These are phyloP conservation scores for Mortierella sp. DNA, from an alignment of 371 early-diverging fungal genomes.

Conservation along the genomic window DNA sequence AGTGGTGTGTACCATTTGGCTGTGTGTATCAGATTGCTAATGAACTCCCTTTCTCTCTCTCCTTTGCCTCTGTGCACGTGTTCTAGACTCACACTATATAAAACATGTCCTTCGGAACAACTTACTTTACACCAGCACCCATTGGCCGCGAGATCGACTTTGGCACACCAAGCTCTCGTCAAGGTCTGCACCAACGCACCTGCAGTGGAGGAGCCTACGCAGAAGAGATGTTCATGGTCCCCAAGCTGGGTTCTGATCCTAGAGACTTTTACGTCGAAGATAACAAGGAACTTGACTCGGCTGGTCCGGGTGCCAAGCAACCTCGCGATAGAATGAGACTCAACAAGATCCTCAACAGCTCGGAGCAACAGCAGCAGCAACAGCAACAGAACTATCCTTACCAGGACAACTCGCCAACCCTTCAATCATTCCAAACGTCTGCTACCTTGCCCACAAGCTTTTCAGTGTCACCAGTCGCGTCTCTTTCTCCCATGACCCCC, in stretches of 20 bases:
- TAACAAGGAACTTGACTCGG: constrained; percentile 30
- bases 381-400: constrained; percentile 30
- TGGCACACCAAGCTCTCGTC: constrained; percentile 20
- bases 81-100: not conserved
- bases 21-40: too few relatives aligned
- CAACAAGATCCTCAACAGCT: constrained; percentile 44
- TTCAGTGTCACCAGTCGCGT: constrained; percentile 36
- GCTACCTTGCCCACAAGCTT: constrained; percentile 26
- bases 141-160: constrained; percentile 40
- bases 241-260: constrained; percentile 37
- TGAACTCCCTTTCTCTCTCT: not conserved
- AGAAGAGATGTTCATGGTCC: constrained; percentile 46
- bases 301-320: constrained; percentile 38
- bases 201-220: constrained; percentile 41
- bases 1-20: too few relatives aligned
- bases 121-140: constrained; percentile 42
- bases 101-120: constrained; percentile 46
- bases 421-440: constrained; percentile 31
- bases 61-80: not conserved
- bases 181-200: constrained; percentile 29
- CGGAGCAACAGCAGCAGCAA: constrained; percentile 28
- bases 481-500: constrained; percentile 48
- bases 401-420: constrained; percentile 32
- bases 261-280: constrained; percentile 42
- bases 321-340: constrained; percentile 50